Evolutionary conservation across 2,329 filamentous ascomycete genomes (phyloP), one percentile per base, ranked within the genome.

Genomic region (Pseudogymnoascus sp.): DNA sequence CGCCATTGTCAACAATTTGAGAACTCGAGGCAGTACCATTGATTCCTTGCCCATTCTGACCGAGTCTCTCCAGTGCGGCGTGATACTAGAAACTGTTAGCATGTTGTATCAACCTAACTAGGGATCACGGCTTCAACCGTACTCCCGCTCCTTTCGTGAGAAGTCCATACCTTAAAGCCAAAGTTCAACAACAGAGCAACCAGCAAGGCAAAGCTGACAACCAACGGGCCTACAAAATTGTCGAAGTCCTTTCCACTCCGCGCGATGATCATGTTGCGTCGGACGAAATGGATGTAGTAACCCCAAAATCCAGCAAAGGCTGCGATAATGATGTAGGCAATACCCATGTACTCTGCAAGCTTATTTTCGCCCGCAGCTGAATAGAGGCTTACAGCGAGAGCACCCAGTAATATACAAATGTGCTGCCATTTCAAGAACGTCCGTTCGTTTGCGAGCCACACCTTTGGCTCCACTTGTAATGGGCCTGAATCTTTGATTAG

Each of bases 361-460:
- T 80, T 79, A 74, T 96, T 91, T 68, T 87, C 79, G 5, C 90
- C 90, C 0, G 93, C 93, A 0, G 93, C 91, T 69, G 96, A 93
- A 78, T 93, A 97, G 28, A 99, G 79, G 21, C 88, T 90, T 11
- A 99, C 79, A 0, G 91, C 90, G 31, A 99, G 78, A 21, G 88
- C 87, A 38, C 92, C 93, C 23, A 99, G 86, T 12, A 99, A 81
- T 59, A 99, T 86, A 65, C 87, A 88, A 71, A 99, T 92, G 75
- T 97, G 93, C 79, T 97, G 91, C 95, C 95, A 99, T 76, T 97
- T 97, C 75, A 99, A 88, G 74, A 97, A 99, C 0, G 95, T 99
- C 65, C 95, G 88, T 78, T 99, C 93, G 76, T 99, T 99, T 62
- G 95, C 95, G 63, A 99, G 87, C 93, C 95, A 99, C 31, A 99